Evolutionary conservation across 192 early-diverging fungal genomes (phyloP).

Genomic region (Chytriomyces sp.): DNA sequence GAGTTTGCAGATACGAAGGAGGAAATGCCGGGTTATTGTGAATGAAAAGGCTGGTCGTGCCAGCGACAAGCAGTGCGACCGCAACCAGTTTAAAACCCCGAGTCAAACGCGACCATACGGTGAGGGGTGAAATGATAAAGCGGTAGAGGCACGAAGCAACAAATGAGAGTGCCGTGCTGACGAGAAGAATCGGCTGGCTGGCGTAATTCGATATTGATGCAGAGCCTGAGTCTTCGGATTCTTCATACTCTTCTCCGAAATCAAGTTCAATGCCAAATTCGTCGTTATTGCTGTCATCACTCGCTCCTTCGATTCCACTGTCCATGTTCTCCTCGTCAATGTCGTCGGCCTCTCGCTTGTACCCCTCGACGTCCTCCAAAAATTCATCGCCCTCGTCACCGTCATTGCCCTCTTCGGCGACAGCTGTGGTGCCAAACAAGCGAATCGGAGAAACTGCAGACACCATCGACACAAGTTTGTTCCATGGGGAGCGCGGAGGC

Average conservation of each 20-base stretch:
- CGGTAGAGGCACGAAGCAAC: not conserved
- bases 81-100: not conserved
- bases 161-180: not conserved
- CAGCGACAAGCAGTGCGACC: not conserved
- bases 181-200: not conserved
- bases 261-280: slow-evolving; percentile 14
- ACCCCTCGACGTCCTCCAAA: not conserved
- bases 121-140: slow-evolving; percentile 2
- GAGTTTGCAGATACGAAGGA: not conserved
- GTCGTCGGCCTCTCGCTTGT: not conserved
- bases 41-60: not conserved
- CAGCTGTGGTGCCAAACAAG: not conserved
- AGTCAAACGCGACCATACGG: not conserved
- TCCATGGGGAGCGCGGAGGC: not conserved
- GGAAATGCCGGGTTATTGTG: slow-evolving; percentile 2
- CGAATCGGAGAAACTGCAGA: slow-evolving; percentile 14
- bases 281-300: not conserved
- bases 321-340: not conserved
- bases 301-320: not conserved
- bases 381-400: slow-evolving; percentile 22
- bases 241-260: not conserved
- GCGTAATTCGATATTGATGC: not conserved
- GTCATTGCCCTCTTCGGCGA: not conserved
- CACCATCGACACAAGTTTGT: not conserved
- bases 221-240: not conserved